Conservation (phyloP, 805 yeast genomes). For the Millerozyma acaciae region DNA sequence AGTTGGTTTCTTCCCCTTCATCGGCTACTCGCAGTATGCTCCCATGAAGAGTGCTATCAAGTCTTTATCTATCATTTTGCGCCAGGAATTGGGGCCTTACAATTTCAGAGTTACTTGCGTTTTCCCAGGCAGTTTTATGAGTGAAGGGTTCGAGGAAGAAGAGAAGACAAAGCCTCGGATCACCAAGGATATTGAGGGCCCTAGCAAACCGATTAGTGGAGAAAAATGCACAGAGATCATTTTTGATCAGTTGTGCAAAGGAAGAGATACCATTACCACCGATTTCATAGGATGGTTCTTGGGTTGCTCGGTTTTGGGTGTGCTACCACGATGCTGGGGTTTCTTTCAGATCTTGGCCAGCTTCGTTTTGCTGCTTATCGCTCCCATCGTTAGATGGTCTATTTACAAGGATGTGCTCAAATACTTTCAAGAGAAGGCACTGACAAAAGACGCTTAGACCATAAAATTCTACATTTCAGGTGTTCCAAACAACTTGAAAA, state of each 20-base stretch:
- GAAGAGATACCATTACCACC: slow-evolving; percentile 72
- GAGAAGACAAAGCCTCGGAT: slow-evolving; percentile 81
- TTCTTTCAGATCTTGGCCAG: slow-evolving; percentile 39
- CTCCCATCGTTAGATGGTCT: slow-evolving; percentile 54
- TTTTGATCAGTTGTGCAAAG: slow-evolving; percentile 51
- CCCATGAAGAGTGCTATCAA: slow-evolving; percentile 84
- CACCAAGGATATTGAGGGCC: slow-evolving; percentile 80
- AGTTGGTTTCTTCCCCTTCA: slow-evolving; percentile 78
- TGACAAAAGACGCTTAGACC: slow-evolving; percentile 5
- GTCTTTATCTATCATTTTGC: slow-evolving; percentile 66
- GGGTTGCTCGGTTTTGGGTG: slow-evolving; percentile 62
- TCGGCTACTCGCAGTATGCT: slow-evolving; percentile 88
- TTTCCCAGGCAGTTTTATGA: slow-evolving; percentile 83
- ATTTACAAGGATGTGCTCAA: slow-evolving; percentile 49
- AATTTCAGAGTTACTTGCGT: slow-evolving; percentile 69
- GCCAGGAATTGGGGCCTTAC: slow-evolving; percentile 76
- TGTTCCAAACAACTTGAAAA: too few relatives aligned
- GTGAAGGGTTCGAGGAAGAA: slow-evolving; percentile 85
- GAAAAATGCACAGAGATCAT: slow-evolving; percentile 63
- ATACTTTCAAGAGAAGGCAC: slow-evolving; percentile 42
- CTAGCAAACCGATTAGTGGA: slow-evolving; percentile 66
- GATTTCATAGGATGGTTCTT: slow-evolving; percentile 84
- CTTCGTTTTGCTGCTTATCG: slow-evolving; percentile 32
- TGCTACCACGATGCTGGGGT: slow-evolving; percentile 61
- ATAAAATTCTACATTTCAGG: not conserved